Conservation (phyloP, 202 grass and related monocot genomes). For the Setaria viridis region DNA sequence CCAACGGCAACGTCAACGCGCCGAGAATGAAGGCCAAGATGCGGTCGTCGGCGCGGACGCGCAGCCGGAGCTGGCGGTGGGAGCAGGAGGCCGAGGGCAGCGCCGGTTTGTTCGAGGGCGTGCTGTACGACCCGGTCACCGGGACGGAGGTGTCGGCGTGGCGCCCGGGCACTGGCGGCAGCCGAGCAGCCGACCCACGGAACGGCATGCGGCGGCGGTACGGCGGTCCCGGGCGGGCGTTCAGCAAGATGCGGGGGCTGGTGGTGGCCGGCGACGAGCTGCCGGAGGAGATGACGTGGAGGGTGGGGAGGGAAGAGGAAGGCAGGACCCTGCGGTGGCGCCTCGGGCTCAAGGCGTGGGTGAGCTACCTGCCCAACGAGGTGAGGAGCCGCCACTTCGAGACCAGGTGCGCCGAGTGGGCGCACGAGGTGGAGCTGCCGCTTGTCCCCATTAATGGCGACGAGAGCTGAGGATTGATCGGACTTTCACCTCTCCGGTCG, state of each 20-base stretch:
- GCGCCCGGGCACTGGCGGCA: slow-evolving; percentile 18
- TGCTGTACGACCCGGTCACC: slow-evolving; percentile 67
- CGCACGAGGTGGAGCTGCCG: slow-evolving; percentile 78
- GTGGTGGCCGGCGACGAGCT: slow-evolving; percentile 79
- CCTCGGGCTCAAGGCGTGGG: slow-evolving; percentile 71
- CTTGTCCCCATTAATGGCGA: slow-evolving; percentile 39
- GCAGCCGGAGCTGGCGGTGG: slow-evolving; percentile 78
- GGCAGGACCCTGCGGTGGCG: slow-evolving; percentile 74
- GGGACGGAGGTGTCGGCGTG: slow-evolving; percentile 73
- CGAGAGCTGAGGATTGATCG: neutral
- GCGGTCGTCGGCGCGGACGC: slow-evolving; percentile 51
- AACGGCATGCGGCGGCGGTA: slow-evolving; percentile 67
- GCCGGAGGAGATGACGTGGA: slow-evolving; percentile 79
- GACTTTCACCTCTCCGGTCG: neutral
- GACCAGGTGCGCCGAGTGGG: slow-evolving; percentile 78
- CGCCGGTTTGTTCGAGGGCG: slow-evolving; percentile 75
- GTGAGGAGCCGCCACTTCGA: slow-evolving; percentile 76
- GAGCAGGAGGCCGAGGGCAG: slow-evolving; percentile 87
- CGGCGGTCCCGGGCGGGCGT: slow-evolving; percentile 61
- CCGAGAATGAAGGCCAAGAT: slow-evolving; percentile 53
- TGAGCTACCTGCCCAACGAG: slow-evolving; percentile 78
- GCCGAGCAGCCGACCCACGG: slow-evolving; percentile 39
- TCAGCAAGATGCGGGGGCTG: slow-evolving; percentile 77
- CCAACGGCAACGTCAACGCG: neutral
- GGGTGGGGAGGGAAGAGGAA: slow-evolving; percentile 75